phyloP scores from a whole-genome alignment of 2,329 filamentous ascomycete species.

The Cordyceps tenuipes region DNA sequence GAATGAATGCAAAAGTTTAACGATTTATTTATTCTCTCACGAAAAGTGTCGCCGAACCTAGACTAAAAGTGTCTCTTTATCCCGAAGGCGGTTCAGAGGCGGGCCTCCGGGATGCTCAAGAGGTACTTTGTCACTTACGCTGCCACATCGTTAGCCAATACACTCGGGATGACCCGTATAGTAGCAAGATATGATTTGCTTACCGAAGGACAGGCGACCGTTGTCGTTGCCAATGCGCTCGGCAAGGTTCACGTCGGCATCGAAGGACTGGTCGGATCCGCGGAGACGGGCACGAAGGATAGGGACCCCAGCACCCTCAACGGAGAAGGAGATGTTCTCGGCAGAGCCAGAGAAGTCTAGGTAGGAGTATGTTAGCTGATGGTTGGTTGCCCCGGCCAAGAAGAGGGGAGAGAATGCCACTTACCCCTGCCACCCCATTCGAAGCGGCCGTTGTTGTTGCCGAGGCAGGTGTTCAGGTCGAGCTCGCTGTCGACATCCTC shows the following conservation, averaged over 20 bases:
- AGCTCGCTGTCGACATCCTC: conserved; percentile 32
- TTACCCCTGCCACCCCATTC: conserved; percentile 33
- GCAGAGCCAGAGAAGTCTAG: conserved; percentile 38
- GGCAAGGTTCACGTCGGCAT: conserved; percentile 45
- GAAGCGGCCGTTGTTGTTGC: conserved; percentile 43
- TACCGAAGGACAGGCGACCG: conserved; percentile 35
- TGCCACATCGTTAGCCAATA: neutral
- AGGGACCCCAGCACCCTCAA: conserved; percentile 43
- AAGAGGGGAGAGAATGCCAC: neutral
- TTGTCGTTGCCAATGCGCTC: conserved; percentile 46
- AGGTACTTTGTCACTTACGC: neutral
- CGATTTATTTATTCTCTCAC: neutral
- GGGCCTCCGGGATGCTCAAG: neutral
- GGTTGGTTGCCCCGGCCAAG: neutral
- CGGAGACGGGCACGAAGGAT: conserved; percentile 43
- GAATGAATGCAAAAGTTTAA: neutral
- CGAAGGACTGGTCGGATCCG: conserved; percentile 32
- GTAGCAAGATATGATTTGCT: conserved; percentile 5
- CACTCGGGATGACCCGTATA: too few species aligned
- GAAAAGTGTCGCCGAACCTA: neutral
- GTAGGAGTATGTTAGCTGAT: neutral
- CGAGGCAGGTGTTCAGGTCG: conserved; percentile 41
- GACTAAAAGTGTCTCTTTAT: too few species aligned
- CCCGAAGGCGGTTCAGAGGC: too few species aligned
- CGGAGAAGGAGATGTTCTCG: conserved; percentile 35